Evolutionary conservation across 2,329 filamentous ascomycete genomes (phyloP), one percentile per base, ranked within the genome.

Genomic region (Fusarium devonianum): DNA sequence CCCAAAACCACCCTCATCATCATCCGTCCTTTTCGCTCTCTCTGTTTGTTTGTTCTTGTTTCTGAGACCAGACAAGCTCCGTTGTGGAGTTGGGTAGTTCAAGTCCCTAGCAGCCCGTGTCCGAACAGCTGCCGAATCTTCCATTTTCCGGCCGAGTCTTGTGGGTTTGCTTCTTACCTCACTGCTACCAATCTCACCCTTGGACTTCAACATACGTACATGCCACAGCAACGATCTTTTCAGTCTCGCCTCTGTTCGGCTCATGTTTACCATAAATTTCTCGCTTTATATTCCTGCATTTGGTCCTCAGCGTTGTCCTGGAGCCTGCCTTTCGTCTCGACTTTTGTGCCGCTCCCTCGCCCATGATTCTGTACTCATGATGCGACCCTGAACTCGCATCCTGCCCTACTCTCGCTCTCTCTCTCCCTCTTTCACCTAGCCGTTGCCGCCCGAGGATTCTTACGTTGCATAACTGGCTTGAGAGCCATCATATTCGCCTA

Each of bases 131-230:
- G 35, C 43, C 54, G 55, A 59, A 56, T 32, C 41, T 44, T 56
- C 42, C 41, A 60, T 49, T 30, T 52, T 60, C 56, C 56, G 56
- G 56, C 56, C 56, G 51, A 60, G 56, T 53, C 56, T 43, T 58
- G n/a, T 59, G 54, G 44, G 55, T 39, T 56, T 59, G 56, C 55
- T 56, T 11, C 16, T 22, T 41, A 28, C n/a, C n/a, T 38, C 19
- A 32, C 56, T 39, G 42, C 51, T 51, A 56, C 46, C 48, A 53
- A 35, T 51, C 53, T 47, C 45, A 56, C 41, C 51, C 49, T 53
- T 38, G 40, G 18, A 52, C 29, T 29, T 53, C 28, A n/a, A n/a
- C n/a, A n/a, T n/a, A n/a, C n/a, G n/a, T 17, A 30, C 50, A 56
- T 48, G 53, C 33, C 41, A 43, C 46, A 18, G 25, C 46, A 59